Base-by-base conservation (phyloP, 179 eudicot genomes). In the Beta macrorhiza region DNA sequence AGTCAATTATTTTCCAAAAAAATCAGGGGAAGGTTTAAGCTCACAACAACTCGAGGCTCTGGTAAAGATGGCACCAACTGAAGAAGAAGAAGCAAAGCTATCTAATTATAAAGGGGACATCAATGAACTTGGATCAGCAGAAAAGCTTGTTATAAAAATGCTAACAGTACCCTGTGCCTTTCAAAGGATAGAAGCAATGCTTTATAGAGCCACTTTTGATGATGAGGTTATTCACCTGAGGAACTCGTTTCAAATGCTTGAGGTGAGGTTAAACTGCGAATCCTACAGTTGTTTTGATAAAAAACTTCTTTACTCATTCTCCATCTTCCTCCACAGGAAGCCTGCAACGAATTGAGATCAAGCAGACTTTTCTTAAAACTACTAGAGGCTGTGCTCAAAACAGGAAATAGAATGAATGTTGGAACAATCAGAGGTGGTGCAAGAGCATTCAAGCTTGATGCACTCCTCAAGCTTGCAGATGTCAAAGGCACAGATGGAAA, bases 361-460 rank as follows among this genome's bases (percentile, higher is more conserved):
- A 96, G 94, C 71, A 91, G 93, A 37, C 92, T 93, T 49, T 96
- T 96, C 91, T 76, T 93, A 7, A 96, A 96, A 78, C 77, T 96
- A 81, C 92, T 96, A 0, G 99, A 96, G 82, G 99, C 99, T 5
- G 99, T 96, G 63, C 91, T 96, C 56, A 96, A 94, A 87, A 96
- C 99, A 45, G 99, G 99, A 58, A 96, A 96, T 84, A 84, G 98
- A 72, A 96, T 96, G 99, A 96, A 96, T 75, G 86, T 93, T 9
- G 99, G 99, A 20, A 96, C 99, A 8, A 92, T 91, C 80, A 85
- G 99, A 86, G 99, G 99, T 83, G 99, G 98, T 11, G 99, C 99
- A 45, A 92, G 77, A 81, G 99, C 99, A 52, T 96, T 96, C 87
- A 96, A 96, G 90, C 97, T 96, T 4, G 98, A 96, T 14, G 91